Conservation (phyloP, 805 yeast species). For the Yarrowia bubula region DNA sequence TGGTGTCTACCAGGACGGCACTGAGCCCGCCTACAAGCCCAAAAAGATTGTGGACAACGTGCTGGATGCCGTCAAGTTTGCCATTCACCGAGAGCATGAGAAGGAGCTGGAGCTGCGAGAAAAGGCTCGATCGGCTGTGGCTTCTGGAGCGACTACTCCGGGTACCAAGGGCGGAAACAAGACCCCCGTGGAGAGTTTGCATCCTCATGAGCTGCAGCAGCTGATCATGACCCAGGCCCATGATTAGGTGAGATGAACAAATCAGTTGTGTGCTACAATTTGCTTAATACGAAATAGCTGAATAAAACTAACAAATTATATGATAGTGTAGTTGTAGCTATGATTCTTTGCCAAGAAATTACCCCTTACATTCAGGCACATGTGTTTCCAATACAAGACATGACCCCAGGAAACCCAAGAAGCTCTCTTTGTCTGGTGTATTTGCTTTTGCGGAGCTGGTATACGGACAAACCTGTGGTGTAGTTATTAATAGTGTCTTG, state of each 20-base stretch:
- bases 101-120: constrained; percentile 58
- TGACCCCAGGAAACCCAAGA: too few species aligned
- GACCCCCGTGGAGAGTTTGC: constrained; percentile 11
- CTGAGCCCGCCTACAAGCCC: constrained; percentile 75
- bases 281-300: neutral
- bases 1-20: constrained; percentile 81
- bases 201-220: constrained; percentile 26
- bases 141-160: constrained; percentile 18
- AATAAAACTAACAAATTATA: neutral
- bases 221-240: constrained; percentile 13
- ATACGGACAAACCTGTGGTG: too few species aligned
- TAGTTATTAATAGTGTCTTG: too few species aligned
- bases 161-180: neutral
- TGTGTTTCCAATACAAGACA: too few species aligned
- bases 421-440: too few species aligned
- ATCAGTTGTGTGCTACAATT: neutral
- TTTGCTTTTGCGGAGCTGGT: too few species aligned
- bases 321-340: neutral
- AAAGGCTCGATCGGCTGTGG: constrained; percentile 9
- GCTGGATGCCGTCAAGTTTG: constrained; percentile 77
- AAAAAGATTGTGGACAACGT: constrained; percentile 71
- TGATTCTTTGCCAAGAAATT: neutral
- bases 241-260: neutral
- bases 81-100: constrained; percentile 76
- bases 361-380: too few species aligned